phyloP scores from a whole-genome alignment of 2,329 filamentous ascomycete genomes.

The Microdochium nivale region DNA sequence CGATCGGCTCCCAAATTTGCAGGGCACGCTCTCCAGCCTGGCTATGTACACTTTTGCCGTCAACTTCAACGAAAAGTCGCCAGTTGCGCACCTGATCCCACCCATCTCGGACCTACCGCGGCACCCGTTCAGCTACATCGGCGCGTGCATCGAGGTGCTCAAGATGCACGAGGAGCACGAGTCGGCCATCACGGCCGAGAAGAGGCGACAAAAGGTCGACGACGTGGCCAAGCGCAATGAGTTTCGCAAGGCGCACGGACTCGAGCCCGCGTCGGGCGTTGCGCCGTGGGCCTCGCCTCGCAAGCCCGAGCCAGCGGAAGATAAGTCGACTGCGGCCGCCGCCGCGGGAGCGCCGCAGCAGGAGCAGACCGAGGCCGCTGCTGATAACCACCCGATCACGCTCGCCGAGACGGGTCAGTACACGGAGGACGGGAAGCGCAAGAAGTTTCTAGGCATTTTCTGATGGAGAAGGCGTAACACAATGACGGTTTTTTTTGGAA shows the following conservation, averaged over 20 bases:
- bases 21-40: conserved; percentile 61
- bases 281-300: conserved; percentile 6
- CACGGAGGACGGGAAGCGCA: conserved; percentile 37
- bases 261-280: conserved; percentile 39
- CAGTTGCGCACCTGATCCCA: conserved; percentile 73
- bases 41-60: conserved; percentile 65
- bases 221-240: conserved; percentile 81
- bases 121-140: conserved; percentile 60
- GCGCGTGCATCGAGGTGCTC: conserved; percentile 62
- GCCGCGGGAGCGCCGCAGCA: neutral
- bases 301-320: neutral
- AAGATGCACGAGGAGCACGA: conserved; percentile 67
- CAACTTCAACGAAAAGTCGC: conserved; percentile 72
- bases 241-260: conserved; percentile 78
- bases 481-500: no score
- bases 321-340: neutral
- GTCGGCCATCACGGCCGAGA: conserved; percentile 59
- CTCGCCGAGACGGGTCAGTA: conserved; percentile 16
- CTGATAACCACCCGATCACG: conserved; percentile 4
- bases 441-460: conserved; percentile 84
- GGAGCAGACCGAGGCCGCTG: neutral
- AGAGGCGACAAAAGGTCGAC: conserved; percentile 64
- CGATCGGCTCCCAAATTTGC: conserved; percentile 2
- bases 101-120: conserved; percentile 57
- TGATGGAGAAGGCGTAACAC: conserved; percentile 27